These are phyloP conservation scores for Hypsizygus ulmarius DNA, from an alignment of 1,284 basidiomycete genomes.

Conservation along the genomic window DNA sequence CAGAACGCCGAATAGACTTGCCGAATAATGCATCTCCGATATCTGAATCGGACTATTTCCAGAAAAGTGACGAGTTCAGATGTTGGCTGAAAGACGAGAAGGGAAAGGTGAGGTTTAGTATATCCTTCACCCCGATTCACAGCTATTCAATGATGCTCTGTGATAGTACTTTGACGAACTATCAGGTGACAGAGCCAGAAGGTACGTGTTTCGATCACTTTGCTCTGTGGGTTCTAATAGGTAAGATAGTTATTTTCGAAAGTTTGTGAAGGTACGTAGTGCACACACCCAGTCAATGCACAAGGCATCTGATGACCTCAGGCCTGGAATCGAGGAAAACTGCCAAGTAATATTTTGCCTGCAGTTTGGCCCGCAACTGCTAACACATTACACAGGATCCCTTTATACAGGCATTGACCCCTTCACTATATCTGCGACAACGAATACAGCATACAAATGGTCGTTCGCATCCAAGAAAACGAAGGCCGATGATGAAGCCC, in stretches of 20 bases:
- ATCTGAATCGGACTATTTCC: slow-evolving; percentile 73
- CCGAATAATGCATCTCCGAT: slow-evolving; percentile 56
- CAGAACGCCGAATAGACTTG: slow-evolving; percentile 29
- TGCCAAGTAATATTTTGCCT: slow-evolving; percentile 46
- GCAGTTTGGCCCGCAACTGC: background rate
- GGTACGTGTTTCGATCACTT: slow-evolving; percentile 41
- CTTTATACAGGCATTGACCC: slow-evolving; percentile 60
- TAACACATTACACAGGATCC: slow-evolving; percentile 37
- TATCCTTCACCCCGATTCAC: background rate
- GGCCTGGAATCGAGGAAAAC: slow-evolving; percentile 75
- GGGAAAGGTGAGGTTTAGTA: slow-evolving; percentile 53
- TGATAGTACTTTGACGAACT: slow-evolving; percentile 75
- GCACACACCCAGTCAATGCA: slow-evolving; percentile 4
- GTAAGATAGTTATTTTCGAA: slow-evolving; percentile 69
- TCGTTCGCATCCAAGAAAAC: slow-evolving; percentile 55
- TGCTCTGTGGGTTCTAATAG: slow-evolving; percentile 26
- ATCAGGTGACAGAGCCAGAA: slow-evolving; percentile 69
- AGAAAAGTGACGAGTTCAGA: slow-evolving; percentile 74
- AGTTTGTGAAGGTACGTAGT: slow-evolving; percentile 68
- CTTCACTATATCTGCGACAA: slow-evolving; percentile 46
- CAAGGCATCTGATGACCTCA: slow-evolving; percentile 23
- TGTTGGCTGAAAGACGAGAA: slow-evolving; percentile 79
- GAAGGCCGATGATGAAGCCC: slow-evolving; percentile 51
- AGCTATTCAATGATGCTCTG: background rate
- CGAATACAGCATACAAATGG: slow-evolving; percentile 64